These are phyloP conservation scores for Ulota crispa DNA, from an alignment of 225 moss, liverwort and hornwort genomes.

Conservation along the genomic window DNA sequence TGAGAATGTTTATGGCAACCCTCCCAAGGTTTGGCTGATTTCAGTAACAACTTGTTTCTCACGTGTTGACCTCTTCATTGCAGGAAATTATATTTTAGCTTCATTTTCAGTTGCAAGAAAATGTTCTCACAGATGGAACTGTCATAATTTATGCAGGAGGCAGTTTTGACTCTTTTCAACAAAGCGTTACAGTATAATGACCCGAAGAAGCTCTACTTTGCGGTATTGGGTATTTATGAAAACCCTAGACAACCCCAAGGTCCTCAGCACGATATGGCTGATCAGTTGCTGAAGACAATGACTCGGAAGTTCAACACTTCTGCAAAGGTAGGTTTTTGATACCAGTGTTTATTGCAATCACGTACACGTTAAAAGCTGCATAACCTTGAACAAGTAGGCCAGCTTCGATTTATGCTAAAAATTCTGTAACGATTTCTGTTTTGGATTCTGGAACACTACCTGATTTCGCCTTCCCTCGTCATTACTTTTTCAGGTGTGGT, in stretches of 20 bases:
- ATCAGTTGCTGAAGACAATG: slow-evolving; percentile 87
- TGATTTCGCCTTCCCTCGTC: not conserved
- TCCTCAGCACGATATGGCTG: slow-evolving; percentile 66
- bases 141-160: slow-evolving; percentile 60
- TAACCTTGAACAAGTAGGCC: not conserved
- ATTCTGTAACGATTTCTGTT: not conserved
- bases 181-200: slow-evolving; percentile 82
- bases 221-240: slow-evolving; percentile 79
- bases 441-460: not conserved
- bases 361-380: not conserved
- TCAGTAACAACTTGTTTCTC: not conserved
- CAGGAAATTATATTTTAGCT: not conserved
- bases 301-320: slow-evolving; percentile 89
- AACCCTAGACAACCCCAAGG: slow-evolving; percentile 70
- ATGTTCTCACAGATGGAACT: slow-evolving; percentile 17
- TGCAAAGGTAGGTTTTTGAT: slow-evolving; percentile 58
- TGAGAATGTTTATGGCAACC: slow-evolving; percentile 86
- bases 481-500: slow-evolving; percentile 67
- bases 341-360: not conserved
- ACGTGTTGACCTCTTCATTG: not conserved
- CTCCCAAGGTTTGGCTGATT: slow-evolving; percentile 61
- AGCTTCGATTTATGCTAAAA: not conserved
- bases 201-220: slow-evolving; percentile 84
- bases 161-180: slow-evolving; percentile 77
- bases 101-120: not conserved